phyloP scores from a whole-genome alignment of 2,329 filamentous ascomycete species.

The Fusarium austroafricanum region DNA sequence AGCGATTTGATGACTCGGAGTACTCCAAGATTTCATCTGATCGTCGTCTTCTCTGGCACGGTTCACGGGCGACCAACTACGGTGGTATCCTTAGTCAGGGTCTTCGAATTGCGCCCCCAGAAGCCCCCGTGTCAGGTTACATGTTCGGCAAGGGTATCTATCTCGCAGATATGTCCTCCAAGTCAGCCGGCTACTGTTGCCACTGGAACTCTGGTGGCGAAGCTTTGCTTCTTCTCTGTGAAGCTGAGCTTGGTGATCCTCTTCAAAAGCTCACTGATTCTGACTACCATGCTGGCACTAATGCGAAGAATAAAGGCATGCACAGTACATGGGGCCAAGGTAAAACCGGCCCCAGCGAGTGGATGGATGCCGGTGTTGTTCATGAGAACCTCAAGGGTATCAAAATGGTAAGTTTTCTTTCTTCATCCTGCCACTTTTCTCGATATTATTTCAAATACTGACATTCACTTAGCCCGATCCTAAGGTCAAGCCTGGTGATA shows the following conservation, averaged over 20 bases:
- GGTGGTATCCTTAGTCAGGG: constrained; percentile 89
- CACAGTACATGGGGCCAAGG: constrained; percentile 80
- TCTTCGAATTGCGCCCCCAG: constrained; percentile 87
- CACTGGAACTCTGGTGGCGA: constrained; percentile 71
- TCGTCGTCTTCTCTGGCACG: constrained; percentile 87
- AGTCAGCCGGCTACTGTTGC: constrained; percentile 83
- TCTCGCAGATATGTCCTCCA: constrained; percentile 85
- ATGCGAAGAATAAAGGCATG: constrained; percentile 69
- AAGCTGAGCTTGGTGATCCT: constrained; percentile 79
- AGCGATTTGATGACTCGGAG: constrained; percentile 71
- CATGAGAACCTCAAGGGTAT: constrained; percentile 74
- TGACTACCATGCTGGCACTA: constrained; percentile 72
- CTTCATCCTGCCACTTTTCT: neutral
- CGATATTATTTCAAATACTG: neutral
- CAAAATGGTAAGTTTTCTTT: constrained; percentile 69
- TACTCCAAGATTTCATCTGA: constrained; percentile 69
- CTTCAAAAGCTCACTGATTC: constrained; percentile 71
- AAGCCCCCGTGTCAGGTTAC: constrained; percentile 82
- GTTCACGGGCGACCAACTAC: constrained; percentile 84
- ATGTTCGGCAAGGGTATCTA: constrained; percentile 95
- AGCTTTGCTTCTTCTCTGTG: constrained; percentile 83
- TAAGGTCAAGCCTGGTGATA: constrained; percentile 58
- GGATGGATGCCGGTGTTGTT: constrained; percentile 80
- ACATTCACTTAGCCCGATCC: constrained; percentile 60
- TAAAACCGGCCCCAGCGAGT: constrained; percentile 69